Evolutionary conservation across 805 yeast species (phyloP).

Genomic region (Nakazawaea pomicola): DNA sequence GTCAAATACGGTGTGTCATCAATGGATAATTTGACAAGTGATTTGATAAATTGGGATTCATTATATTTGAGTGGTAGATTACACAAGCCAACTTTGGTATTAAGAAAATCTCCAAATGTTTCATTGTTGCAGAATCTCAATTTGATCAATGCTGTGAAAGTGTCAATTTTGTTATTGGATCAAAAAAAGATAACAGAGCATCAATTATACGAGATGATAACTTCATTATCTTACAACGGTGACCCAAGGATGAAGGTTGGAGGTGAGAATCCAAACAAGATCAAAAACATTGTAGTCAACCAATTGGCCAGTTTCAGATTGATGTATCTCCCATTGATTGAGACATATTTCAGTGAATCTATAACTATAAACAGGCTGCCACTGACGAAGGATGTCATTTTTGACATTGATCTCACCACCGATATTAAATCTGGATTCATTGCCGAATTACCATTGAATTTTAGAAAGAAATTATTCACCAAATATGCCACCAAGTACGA

Average conservation of each 20-base stretch:
- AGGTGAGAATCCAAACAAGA: constrained; percentile 91
- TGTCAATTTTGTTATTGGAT: constrained; percentile 54
- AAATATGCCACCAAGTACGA: constrained; percentile 18
- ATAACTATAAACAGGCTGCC: constrained; percentile 19
- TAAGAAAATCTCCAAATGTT: constrained; percentile 60
- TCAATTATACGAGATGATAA: constrained; percentile 71
- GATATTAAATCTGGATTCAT: constrained; percentile 34
- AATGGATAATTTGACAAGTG: constrained; percentile 52
- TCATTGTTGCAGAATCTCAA: constrained; percentile 71
- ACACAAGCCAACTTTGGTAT: constrained; percentile 85
- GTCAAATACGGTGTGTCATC: constrained; percentile 89
- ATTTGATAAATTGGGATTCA: constrained; percentile 78
- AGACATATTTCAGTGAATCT: constrained; percentile 32
- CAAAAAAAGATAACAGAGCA: constrained; percentile 33
- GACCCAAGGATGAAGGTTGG: constrained; percentile 81
- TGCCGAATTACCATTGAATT: constrained; percentile 47
- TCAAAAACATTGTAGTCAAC: constrained; percentile 75
- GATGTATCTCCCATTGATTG: constrained; percentile 67
- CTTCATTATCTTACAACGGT: constrained; percentile 81
- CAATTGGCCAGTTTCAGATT: constrained; percentile 65
- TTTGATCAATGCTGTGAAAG: constrained; percentile 68
- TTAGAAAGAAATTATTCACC: constrained; percentile 35
- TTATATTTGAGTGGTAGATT: constrained; percentile 88
- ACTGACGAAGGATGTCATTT: constrained; percentile 18
- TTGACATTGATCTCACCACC: constrained; percentile 26